A percentile compares a stretch with the other conserved stretches of the same genome.
Conservation (phyloP, 2,329 filamentous ascomycete species). For the Sporothrix sp. region DNA sequence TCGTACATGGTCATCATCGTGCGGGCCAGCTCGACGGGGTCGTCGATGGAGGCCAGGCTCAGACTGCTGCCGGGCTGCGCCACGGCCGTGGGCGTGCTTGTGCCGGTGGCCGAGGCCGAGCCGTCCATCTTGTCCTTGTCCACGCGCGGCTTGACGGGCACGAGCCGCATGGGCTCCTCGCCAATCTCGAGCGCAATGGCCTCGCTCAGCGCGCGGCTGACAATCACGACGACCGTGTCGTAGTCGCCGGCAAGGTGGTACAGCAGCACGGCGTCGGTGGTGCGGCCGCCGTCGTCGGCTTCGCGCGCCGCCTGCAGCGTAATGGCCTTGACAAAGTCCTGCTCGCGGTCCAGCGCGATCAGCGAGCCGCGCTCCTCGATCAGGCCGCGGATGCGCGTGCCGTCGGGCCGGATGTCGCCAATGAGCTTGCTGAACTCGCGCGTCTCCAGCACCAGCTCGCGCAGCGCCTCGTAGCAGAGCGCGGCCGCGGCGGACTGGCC, state of each 20-base stretch:
- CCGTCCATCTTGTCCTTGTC: slow-evolving; percentile 26
- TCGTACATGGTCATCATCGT: slow-evolving; percentile 57
- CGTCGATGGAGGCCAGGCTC: slow-evolving; percentile 49
- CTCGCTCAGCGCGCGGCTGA: slow-evolving; percentile 84
- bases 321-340: slow-evolving; percentile 83
- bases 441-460: slow-evolving; percentile 92
- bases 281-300: slow-evolving; percentile 88
- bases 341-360: slow-evolving; percentile 69
- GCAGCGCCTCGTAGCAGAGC: slow-evolving; percentile 84
- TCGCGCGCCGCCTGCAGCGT: slow-evolving; percentile 85
- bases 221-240: slow-evolving; percentile 81
- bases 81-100: slow-evolving; percentile 47
- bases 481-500: slow-evolving; percentile 55
- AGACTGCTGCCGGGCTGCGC: slow-evolving; percentile 47
- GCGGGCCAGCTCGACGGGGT: slow-evolving; percentile 48
- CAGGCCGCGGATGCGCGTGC: slow-evolving; percentile 71
- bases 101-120: slow-evolving; percentile 45
- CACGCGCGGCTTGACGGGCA: slow-evolving; percentile 66
- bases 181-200: slow-evolving; percentile 79
- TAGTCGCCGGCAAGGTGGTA: slow-evolving; percentile 95
- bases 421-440: slow-evolving; percentile 90
- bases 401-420: slow-evolving; percentile 81
- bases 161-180: slow-evolving; percentile 65
- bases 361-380: slow-evolving; percentile 78
- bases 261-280: slow-evolving; percentile 84